Conservation (phyloP, 345 rosid species). For the Salix koriyanagi region DNA sequence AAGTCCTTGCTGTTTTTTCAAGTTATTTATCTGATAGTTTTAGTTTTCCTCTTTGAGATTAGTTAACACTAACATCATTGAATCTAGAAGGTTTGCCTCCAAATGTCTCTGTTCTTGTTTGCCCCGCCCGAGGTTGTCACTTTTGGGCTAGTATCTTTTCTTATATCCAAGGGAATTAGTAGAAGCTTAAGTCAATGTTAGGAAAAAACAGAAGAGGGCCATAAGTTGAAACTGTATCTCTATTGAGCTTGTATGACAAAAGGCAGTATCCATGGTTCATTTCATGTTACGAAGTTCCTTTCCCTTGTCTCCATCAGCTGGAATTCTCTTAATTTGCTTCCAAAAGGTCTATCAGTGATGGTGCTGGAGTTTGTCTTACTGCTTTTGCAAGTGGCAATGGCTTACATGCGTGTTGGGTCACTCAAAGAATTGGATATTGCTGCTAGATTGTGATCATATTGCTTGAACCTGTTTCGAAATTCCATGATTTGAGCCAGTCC, state of each 20-base stretch:
- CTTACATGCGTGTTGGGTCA: conserved; percentile 86
- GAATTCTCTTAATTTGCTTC: conserved; percentile 86
- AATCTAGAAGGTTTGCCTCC: conserved; percentile 81
- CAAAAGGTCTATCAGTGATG: conserved; percentile 73
- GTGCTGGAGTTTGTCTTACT: conserved; percentile 65
- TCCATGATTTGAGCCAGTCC: conserved; percentile 64
- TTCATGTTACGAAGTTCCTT: conserved; percentile 77
- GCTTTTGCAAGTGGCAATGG: conserved; percentile 81
- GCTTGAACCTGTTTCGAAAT: conserved; percentile 62
- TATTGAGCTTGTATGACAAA: conserved; percentile 77
- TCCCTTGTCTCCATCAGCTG: conserved; percentile 63
- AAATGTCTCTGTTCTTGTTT: conserved; percentile 63
- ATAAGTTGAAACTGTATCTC: conserved; percentile 80
- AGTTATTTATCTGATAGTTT: conserved; percentile 3
- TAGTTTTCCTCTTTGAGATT: background rate
- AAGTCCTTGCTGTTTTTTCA: background rate
- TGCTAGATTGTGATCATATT: conserved; percentile 52
- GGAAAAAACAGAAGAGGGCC: conserved; percentile 60
- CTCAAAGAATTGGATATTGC: conserved; percentile 57
- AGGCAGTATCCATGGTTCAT: conserved; percentile 73
- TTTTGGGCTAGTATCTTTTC: conserved; percentile 61
- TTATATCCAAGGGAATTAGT: conserved; percentile 74
- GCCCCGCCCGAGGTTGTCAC: conserved; percentile 55
- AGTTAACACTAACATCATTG: conserved; percentile 53
- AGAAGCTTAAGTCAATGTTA: conserved; percentile 40